Evolutionary conservation across 2,329 filamentous ascomycete genomes (phyloP), one percentile per base, ranked within the genome.

Genomic region (Cercospora sp.): DNA sequence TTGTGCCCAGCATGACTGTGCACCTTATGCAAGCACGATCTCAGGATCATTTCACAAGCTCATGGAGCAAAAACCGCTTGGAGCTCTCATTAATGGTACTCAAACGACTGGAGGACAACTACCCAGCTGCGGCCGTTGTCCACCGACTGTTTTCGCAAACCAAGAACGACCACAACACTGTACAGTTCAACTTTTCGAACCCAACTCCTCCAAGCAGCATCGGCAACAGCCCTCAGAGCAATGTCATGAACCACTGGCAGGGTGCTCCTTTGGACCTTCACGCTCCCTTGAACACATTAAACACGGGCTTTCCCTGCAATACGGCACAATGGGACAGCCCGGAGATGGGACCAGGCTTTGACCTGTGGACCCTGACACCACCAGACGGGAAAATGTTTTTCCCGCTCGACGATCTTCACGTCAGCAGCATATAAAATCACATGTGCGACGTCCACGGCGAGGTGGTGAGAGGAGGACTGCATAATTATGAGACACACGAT

Each of bases 1-100:
- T 69, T 13, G 45, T 69, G 20, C 68, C 68, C 10, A 66, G 65
- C 48, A 69, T 69, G 68, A 61, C 66, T n/a, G 60, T 69, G 9
- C 65, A 69, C 23, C 58, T 65, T 12, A 39, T 66, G 18, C 64
- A 67, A 45, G 63, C 68, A 7, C 61, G 61, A 51, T 69, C 68
- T 13, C 36, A 53, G 7, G 65, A 66, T 26, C 65, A 30, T 4
- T 65, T 69, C 31, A 65, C 68, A 18, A 67, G 68, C 13, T 65
- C 63, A 3, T 65, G 66, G 53, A 67, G 68, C 45, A 36, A 64
- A 31, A 69, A 64, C 26, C 66, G 66, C 20, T 55, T 69, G 9
- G 68, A 69, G 13, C 66, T 67, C 23, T 69, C 58, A 26, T 51
- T 67, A 18, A 28, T 69, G 42, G 53, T 69, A 2, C 65, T 69